Base-by-base conservation (phyloP, 1,284 basidiomycete genomes). In the Sparassis latifolia region DNA sequence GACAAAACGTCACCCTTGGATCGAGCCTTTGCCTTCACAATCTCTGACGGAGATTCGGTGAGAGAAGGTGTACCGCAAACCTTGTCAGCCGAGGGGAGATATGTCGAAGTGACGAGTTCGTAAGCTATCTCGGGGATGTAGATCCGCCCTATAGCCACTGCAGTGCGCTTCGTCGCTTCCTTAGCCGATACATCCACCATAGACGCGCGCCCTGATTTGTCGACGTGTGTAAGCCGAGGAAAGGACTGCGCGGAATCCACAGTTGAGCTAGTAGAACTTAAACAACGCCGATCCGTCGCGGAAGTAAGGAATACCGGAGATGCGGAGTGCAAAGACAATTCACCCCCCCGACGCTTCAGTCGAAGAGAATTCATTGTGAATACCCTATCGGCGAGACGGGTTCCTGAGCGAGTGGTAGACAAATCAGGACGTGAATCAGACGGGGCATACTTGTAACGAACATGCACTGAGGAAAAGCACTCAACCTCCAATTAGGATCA, bases 401-500 rank as follows among this genome's bases (percentile, higher is more conserved):
- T 46, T 48, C 49, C 38, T 45, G 20, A 49, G 40, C 41, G 43
- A 44, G 49, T 44, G 47, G 42, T 41, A 50, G 51, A 45, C 38
- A 52, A 55, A 43, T 31, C 42, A 29, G 5, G 42, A 20, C 5
- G 10, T 20, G 27, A 32, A 35, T 12, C 40, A 44, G 30, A 39
- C 47, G 20, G 27, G 40, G 20, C 27, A 5, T 5, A 27, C 35
- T 10, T 20, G 28, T 12, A 20, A 52, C 55, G 50, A 49, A 62
- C 60, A 51, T 45, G 43, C 37, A 43, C 6, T 39, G 47, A 55
- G 59, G 58, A 61, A 59, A 69, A 58, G 64, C 63, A 80, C 77
- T 86, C 77, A 89, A 84, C 86, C 86, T 70, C 92, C 92, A 68
- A 94, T 95, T 54, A 91, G 74, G 57, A 94, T 93, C 90, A 93